Evolutionary conservation across 2,329 filamentous ascomycete genomes (phyloP), one percentile per base, ranked within the genome.

Genomic region (Venturia effusa): DNA sequence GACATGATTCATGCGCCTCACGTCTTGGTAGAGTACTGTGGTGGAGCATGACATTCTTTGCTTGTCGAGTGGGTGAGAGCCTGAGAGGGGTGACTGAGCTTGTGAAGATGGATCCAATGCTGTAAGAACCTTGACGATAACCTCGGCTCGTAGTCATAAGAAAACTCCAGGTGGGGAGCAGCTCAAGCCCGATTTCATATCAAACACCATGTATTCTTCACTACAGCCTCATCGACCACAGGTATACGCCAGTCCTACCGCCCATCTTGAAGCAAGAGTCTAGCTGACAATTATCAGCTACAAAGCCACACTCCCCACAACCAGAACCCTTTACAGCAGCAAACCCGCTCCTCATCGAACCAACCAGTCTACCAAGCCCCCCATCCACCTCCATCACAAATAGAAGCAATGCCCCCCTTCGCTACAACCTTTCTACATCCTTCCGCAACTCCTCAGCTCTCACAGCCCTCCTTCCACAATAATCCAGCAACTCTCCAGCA

Each of bases 341-440:
- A 40, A 43, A 60, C n/a, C 4, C 59, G 40, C n/a, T 37, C 59
- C n/a, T 37, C 24, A 17, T 32, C 51, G 17, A 57, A 17, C 19
- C 34, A 60, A 41, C 37, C 59, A 19, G 19, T 17, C 15, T 27
- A 60, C 17, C 59, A 40, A 40, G 3, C 34, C 13, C 59, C 27
- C 27, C 59, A 43, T 24, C 60, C 41, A 17, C 60, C 60, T 6
- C 39, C 22, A 3, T 51, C 40, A 7, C 45, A 63, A 51, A 63
- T 63, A 34, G 61, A 63, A 43, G 61, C 61, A 19, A 63, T 63
- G 61, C 61, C 61, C 24, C 61, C 61, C 34, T 45, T 34, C 51
- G 51, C 51, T 4, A 27, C 32, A 34, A 57, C 51, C 27, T 30
- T 57, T 6, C 51, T 57, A 15, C 27, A 34, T 19, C 27, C 30